Base-by-base conservation (phyloP, 1,139 yeast species). In the Geotrichum phurueaensis region DNA sequence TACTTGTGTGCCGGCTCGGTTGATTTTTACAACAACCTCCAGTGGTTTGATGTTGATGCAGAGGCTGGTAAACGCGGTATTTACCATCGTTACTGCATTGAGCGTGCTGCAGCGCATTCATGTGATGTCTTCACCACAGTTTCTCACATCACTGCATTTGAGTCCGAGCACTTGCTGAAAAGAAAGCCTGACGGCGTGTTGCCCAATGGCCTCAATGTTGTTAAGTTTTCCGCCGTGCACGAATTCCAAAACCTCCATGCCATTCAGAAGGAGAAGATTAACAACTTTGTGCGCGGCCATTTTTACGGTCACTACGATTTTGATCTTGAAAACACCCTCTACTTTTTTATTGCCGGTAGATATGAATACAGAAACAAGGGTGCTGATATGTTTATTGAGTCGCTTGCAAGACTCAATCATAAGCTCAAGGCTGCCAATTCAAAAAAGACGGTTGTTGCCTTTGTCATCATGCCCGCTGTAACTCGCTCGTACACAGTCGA, bases 51-150 rank as follows among this genome's bases (percentile, higher is more conserved):
- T 71, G 97, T 92, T 56, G 99, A 94, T 73, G 92, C 95, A 45
- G 99, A 94, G 76, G 98, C 98, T 12, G 99, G 99, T 23, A 92
- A 91, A 76, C 81, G 98, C 68, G 99, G 99, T 60, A 94, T 94
- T 68, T 94, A 94, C 75, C 99, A 94, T 73, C 83, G 99, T 66
- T 94, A 94, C 76, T 94, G 99, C 75, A 88, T 94, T 66, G 99
- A 94, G 77, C 83, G 99, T 62, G 91, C 96, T 1, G 97, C 98
- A 7, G 92, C 97, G 23, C 99, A 94, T 72, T 83, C 95, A 12
- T 91, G 97, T 18, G 99, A 94, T 75, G 99, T 94, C 36, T 94
- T 94, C 79, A 94, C 99, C 52, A 94, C 99, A 0, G 99, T 94
- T 18, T 89, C 97, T 23, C 96, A 94, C 71, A 94, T 94, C 69